Evolutionary conservation across 768 basidiomycete genomes (phyloP).

Genomic region (Podaxis pistillaris): DNA sequence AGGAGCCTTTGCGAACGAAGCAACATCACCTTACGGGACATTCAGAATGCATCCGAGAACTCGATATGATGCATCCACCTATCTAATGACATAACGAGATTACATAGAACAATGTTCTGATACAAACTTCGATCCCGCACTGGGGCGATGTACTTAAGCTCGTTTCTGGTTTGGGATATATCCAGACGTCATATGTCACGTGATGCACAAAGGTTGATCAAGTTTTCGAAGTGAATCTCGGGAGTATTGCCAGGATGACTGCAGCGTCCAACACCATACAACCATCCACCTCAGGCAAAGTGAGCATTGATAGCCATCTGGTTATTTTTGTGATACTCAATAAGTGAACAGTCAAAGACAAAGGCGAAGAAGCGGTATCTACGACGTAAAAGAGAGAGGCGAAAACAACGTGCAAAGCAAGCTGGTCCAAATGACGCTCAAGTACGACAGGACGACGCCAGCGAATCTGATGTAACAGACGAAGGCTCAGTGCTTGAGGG

Average conservation of each 20-base stretch:
- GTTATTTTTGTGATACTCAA: background rate
- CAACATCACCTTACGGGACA: constrained; percentile 24
- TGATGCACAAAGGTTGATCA: background rate
- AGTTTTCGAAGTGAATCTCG: background rate
- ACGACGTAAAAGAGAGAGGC: constrained; percentile 30
- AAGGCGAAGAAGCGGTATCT: constrained; percentile 30
- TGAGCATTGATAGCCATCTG: background rate
- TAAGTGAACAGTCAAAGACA: constrained; percentile 25
- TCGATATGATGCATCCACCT: background rate
- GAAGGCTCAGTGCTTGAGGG: background rate
- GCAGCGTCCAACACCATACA: background rate
- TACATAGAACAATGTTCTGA: too few species aligned
- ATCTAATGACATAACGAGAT: background rate
- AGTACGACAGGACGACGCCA: background rate
- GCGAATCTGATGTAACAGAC: background rate
- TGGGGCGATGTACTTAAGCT: too few species aligned
- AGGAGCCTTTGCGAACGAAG: constrained; percentile 50
- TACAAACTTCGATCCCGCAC: too few species aligned
- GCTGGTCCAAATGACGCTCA: background rate
- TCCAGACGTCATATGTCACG: background rate
- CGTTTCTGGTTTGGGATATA: too few species aligned
- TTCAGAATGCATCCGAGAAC: background rate
- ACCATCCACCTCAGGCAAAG: background rate
- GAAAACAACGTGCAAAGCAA: constrained; percentile 23
- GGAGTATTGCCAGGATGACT: background rate